Conservation (phyloP, 1,139 yeast species). For the Tardiomyces depauwii region DNA sequence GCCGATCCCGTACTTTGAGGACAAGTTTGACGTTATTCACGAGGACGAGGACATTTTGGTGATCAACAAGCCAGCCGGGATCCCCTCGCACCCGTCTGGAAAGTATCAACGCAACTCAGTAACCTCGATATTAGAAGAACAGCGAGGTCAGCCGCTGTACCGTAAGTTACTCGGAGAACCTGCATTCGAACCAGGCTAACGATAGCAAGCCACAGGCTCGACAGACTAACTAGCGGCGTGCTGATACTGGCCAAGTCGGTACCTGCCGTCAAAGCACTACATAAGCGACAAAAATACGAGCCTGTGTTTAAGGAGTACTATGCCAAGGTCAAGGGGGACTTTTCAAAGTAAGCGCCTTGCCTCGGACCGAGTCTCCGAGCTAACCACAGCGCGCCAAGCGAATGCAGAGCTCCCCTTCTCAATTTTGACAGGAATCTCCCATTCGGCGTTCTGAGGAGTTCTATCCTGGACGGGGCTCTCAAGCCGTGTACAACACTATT, state of each 20-base stretch:
- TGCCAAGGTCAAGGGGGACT: constrained; percentile 79
- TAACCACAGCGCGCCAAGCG: too few species aligned
- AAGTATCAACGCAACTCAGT: constrained; percentile 78
- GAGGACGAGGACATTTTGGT: constrained; percentile 74
- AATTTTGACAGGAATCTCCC: not conserved
- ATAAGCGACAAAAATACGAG: constrained; percentile 61
- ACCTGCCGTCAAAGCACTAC: constrained; percentile 68
- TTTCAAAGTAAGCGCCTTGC: constrained; percentile 36
- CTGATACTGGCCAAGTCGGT: constrained; percentile 87
- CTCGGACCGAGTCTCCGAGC: too few species aligned
- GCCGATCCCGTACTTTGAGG: constrained; percentile 61
- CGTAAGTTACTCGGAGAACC: constrained; percentile 21
- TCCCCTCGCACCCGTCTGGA: constrained; percentile 95
- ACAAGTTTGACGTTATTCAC: constrained; percentile 46
- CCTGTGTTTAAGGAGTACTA: constrained; percentile 72
- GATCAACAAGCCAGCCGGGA: constrained; percentile 88
- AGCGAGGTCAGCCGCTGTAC: constrained; percentile 12
- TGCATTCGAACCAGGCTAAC: too few species aligned
- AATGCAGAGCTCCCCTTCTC: not conserved
- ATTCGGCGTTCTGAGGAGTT: not conserved
- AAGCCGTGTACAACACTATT: constrained; percentile 35
- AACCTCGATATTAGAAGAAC: constrained; percentile 20
- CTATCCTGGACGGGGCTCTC: constrained; percentile 13
- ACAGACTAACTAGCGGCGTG: constrained; percentile 83
- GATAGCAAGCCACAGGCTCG: constrained; percentile 61